Evolutionary conservation across 1,284 basidiomycete genomes (phyloP).

Genomic region (Peniophora sp.): DNA sequence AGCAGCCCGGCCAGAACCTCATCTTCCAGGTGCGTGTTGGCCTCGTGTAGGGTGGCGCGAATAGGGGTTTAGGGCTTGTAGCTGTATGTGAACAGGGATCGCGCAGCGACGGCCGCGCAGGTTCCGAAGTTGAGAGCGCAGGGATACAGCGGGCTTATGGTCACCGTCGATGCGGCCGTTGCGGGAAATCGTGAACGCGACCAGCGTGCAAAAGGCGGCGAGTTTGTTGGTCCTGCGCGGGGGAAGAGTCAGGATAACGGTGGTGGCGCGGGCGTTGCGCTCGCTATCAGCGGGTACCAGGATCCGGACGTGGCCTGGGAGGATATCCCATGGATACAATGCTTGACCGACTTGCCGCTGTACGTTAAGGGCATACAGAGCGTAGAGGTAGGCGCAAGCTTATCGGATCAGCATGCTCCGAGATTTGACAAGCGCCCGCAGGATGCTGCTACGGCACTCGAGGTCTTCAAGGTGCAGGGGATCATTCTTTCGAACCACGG

Average conservation of each 20-base stretch:
- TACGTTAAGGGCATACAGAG: conserved; percentile 42
- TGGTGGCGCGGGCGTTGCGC: conserved; percentile 31
- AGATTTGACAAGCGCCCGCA: conserved; percentile 10
- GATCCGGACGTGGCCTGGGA: conserved; percentile 46
- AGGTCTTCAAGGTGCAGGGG: conserved; percentile 50
- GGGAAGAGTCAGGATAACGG: conserved; percentile 28
- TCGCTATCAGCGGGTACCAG: conserved; percentile 37
- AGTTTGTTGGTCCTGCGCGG: conserved; percentile 40
- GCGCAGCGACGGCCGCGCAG: conserved; percentile 43
- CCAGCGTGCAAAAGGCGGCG: conserved; percentile 16
- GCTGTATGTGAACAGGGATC: conserved; percentile 52
- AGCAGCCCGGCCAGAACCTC: conserved; percentile 37
- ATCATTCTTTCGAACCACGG: conserved; percentile 64
- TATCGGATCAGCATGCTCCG: not conserved
- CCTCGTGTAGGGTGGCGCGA: not conserved
- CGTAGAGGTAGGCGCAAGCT: conserved; percentile 21
- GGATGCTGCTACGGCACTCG: conserved; percentile 60
- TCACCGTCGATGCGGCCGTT: conserved; percentile 64
- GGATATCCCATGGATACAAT: conserved; percentile 32
- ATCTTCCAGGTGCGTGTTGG: conserved; percentile 31
- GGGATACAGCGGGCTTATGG: conserved; percentile 45
- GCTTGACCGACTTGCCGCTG: conserved; percentile 37
- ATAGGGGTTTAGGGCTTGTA: not conserved
- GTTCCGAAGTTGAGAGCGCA: conserved; percentile 40
- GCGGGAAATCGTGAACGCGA: conserved; percentile 50